phyloP scores from a whole-genome alignment of 2,329 filamentous ascomycete species.

The Akanthomyces uredinophilus region DNA sequence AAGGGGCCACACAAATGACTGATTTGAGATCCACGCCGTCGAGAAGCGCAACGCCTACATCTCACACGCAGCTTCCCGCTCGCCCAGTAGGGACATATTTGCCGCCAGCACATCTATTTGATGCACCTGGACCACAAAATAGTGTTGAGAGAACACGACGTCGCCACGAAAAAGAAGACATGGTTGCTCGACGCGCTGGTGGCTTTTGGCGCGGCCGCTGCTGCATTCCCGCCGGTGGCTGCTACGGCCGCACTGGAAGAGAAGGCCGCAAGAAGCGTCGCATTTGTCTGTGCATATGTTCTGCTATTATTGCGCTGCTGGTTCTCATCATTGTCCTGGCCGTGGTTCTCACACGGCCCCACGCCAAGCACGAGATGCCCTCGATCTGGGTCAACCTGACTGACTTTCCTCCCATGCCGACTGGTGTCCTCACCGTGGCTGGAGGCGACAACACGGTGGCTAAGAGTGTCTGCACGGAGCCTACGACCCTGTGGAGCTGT shows the following conservation, averaged over 20 bases:
- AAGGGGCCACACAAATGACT: slow-evolving; percentile 55
- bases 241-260: slow-evolving; percentile 57
- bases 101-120: slow-evolving; percentile 39
- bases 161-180: slow-evolving; percentile 62
- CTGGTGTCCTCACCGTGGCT: slow-evolving; percentile 73
- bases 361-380: slow-evolving; percentile 24
- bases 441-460: slow-evolving; percentile 62
- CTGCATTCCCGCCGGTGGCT: slow-evolving; percentile 58
- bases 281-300: slow-evolving; percentile 50
- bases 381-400: slow-evolving; percentile 77
- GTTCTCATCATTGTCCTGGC: slow-evolving; percentile 54
- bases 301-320: slow-evolving; percentile 48
- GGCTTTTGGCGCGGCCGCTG: slow-evolving; percentile 62
- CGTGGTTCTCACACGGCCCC: slow-evolving; percentile 43
- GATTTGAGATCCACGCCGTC: slow-evolving; percentile 49
- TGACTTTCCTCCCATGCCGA: slow-evolving; percentile 79
- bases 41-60: slow-evolving; percentile 18
- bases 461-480: slow-evolving; percentile 65
- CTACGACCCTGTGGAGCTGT: slow-evolving; percentile 80
- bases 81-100: slow-evolving; percentile 41
- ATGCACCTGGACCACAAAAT: slow-evolving; percentile 36
- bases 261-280: slow-evolving; percentile 61
- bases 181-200: slow-evolving; percentile 49
- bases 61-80: slow-evolving; percentile 32
- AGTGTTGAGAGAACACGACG: slow-evolving; percentile 47